phyloP scores from a whole-genome alignment of 202 grass and related monocot genomes.

The Tripidium arundinaceum region DNA sequence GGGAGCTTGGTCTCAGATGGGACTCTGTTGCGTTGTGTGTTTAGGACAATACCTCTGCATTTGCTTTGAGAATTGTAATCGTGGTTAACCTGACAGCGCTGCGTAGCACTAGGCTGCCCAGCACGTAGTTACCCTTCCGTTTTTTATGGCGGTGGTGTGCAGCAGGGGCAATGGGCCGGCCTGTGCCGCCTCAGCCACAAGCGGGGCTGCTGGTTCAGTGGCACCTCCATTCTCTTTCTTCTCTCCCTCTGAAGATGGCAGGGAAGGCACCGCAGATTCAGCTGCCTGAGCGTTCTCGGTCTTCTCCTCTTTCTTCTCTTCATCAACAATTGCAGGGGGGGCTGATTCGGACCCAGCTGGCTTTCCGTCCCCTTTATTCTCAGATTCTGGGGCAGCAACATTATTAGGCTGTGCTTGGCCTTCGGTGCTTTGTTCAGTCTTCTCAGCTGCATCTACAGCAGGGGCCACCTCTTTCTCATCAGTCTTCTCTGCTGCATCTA shows the following conservation, averaged over 20 bases:
- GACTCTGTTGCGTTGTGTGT: not conserved
- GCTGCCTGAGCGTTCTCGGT: not conserved
- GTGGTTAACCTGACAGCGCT: constrained; percentile 30
- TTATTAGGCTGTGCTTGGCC: not conserved
- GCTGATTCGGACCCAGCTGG: constrained; percentile 19
- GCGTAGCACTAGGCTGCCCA: constrained; percentile 31
- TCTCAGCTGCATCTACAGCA: too few relatives aligned
- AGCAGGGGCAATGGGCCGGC: not conserved
- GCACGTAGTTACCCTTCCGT: not conserved
- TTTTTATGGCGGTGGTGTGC: not conserved
- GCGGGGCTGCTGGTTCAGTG: not conserved
- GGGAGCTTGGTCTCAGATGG: not conserved
- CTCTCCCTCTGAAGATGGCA: not conserved
- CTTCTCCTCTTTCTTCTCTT: constrained; percentile 25
- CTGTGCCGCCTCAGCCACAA: constrained; percentile 13
- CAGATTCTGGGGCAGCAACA: not conserved
- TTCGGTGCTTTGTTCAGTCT: not conserved
- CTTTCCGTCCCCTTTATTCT: constrained; percentile 17
- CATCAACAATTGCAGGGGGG: not conserved
- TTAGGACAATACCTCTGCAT: constrained; percentile 30
- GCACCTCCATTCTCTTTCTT: constrained; percentile 25
- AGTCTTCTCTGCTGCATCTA: too few relatives aligned
- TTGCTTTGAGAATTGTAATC: constrained; percentile 51
- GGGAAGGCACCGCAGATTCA: not conserved
- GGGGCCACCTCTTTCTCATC: too few relatives aligned